Evolutionary conservation across 2,329 filamentous ascomycete species (phyloP).

Genomic region (Lachnellula hyalina): DNA sequence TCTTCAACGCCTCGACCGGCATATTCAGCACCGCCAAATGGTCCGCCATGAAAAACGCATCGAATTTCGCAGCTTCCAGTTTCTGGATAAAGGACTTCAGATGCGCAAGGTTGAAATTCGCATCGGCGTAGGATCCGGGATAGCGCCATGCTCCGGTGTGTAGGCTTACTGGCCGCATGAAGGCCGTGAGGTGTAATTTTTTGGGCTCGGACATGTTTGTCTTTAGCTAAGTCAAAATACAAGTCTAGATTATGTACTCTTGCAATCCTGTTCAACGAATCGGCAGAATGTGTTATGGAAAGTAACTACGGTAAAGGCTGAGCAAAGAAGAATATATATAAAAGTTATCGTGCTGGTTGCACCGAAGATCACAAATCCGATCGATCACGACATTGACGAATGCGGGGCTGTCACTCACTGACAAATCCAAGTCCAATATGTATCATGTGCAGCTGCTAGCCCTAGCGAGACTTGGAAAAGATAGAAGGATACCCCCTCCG

Average conservation of each 20-base stretch:
- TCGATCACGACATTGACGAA: not conserved
- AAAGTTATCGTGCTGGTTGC: not conserved
- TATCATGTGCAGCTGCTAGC: too few relatives aligned
- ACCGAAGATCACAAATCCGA: not conserved
- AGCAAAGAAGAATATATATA: not conserved
- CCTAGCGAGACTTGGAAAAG: too few relatives aligned
- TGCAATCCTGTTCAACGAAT: not conserved
- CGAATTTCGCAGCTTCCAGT: constrained; percentile 55
- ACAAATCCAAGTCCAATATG: not conserved
- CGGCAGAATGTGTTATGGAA: not conserved
- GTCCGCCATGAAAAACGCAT: constrained; percentile 62
- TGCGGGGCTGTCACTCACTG: not conserved
- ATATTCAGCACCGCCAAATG: constrained; percentile 54
- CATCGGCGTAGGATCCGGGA: constrained; percentile 55
- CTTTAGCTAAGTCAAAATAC: not conserved
- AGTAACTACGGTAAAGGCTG: not conserved
- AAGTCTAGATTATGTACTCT: too few relatives aligned
- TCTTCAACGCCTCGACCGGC: constrained; percentile 50
- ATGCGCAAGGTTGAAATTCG: constrained; percentile 54
- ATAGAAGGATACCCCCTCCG: too few relatives aligned
- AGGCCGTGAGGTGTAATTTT: constrained; percentile 50
- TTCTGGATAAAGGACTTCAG: constrained; percentile 55
- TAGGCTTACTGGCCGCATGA: constrained; percentile 46
- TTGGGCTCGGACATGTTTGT: constrained; percentile 6
- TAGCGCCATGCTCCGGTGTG: constrained; percentile 53